Percentiles rank a stretch among this genome's conserved stretches.
Conservation (phyloP, 148 eudicot species). For the Cornus florida region DNA sequence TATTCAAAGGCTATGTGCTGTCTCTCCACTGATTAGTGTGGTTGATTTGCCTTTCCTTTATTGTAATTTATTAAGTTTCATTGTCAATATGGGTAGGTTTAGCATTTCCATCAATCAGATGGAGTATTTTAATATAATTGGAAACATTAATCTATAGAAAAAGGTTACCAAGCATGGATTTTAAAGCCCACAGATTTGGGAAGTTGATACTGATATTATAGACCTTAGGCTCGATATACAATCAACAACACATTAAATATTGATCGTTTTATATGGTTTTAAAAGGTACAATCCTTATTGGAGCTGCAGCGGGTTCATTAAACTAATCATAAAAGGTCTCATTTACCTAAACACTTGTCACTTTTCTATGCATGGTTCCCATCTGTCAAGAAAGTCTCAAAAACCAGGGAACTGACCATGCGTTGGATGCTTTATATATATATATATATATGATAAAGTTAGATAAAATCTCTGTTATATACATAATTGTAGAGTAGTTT, state of each 20-base stretch:
- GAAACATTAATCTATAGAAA: neutral
- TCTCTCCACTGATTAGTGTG: slow-evolving; percentile 32
- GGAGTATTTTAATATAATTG: neutral
- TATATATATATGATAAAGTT: too few species aligned
- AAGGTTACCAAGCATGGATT: neutral
- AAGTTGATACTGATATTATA: neutral
- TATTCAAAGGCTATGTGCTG: slow-evolving; percentile 14
- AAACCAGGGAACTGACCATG: slow-evolving; percentile 2
- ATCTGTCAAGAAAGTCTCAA: neutral
- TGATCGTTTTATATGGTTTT: neutral
- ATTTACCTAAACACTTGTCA: slow-evolving; percentile 21
- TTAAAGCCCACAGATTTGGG: slow-evolving; percentile 19
- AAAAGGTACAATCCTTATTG: slow-evolving; percentile 19
- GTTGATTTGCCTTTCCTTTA: slow-evolving; percentile 23
- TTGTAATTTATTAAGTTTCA: neutral
- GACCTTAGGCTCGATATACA: neutral
- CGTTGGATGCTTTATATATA: slow-evolving; percentile 6
- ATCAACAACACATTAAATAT: slow-evolving; percentile 14
- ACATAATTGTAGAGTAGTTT: too few species aligned
- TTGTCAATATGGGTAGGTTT: slow-evolving; percentile 13
- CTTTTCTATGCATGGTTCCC: slow-evolving; percentile 5
- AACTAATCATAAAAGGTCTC: slow-evolving; percentile 23
- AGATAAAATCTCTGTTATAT: too few species aligned
- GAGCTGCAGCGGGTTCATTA: slow-evolving; percentile 18
- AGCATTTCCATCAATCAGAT: slow-evolving; percentile 5